Evolutionary conservation across 257 asterid species (phyloP).

Genomic region (Scutellaria minor): DNA sequence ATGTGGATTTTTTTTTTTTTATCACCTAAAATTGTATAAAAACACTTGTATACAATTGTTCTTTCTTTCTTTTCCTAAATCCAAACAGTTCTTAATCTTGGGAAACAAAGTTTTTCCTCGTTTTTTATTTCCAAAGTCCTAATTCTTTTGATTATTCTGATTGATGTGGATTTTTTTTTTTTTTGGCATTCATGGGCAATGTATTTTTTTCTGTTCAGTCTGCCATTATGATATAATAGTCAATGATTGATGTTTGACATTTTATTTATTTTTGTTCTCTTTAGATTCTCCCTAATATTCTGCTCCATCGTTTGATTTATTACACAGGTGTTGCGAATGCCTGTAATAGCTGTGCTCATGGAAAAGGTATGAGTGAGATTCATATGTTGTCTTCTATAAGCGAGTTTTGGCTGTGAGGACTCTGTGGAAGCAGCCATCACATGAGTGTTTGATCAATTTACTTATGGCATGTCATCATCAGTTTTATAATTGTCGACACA

Average conservation of each 20-base stretch:
- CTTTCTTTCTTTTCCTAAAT: neutral
- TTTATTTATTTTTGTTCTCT: slow-evolving; percentile 2
- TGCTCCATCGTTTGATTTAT: slow-evolving; percentile 20
- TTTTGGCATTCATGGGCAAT: slow-evolving; percentile 8
- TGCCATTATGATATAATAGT: neutral
- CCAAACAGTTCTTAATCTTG: slow-evolving; percentile 12
- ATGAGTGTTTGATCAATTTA: slow-evolving; percentile 21
- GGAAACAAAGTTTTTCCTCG: neutral
- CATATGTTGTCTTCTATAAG: slow-evolving; percentile 15
- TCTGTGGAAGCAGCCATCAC: slow-evolving; percentile 16
- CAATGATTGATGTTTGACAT: slow-evolving; percentile 15
- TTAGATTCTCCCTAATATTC: slow-evolving; percentile 26
- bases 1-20: neutral
- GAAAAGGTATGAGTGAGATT: slow-evolving; percentile 58
- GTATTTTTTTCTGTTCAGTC: neutral
- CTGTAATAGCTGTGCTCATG: slow-evolving; percentile 58
- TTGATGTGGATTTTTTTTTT: neutral
- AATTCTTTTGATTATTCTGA: neutral
- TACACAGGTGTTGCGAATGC: slow-evolving; percentile 86
- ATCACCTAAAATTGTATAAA: neutral
- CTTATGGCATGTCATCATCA: slow-evolving; percentile 27
- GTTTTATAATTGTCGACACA: slow-evolving; percentile 10
- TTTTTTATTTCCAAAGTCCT: slow-evolving; percentile 9
- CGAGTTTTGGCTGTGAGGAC: slow-evolving; percentile 13
- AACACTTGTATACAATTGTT: neutral